Evolutionary conservation across 2,329 filamentous ascomycete species (phyloP), one percentile per base, ranked within the genome.

Genomic region (Conoideocrella luteorostrata): DNA sequence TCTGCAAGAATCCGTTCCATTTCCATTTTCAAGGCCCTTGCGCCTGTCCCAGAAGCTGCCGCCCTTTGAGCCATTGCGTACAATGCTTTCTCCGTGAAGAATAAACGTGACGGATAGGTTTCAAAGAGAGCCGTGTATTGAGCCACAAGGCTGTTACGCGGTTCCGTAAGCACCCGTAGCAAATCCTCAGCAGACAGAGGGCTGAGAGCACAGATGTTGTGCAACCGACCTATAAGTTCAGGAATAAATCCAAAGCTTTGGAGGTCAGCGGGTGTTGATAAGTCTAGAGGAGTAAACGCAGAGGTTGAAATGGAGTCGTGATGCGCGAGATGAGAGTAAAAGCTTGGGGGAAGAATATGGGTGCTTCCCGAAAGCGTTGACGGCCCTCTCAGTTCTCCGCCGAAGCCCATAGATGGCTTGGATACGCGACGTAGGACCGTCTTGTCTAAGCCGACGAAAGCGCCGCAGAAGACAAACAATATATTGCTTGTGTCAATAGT

Each of bases 401-500:
- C 90, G 56, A 98, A 98, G 1, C 93, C 93, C 53, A 98, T 91
- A 3, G 87, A 86, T 0, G 78, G 77, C 57, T 86, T 88, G 11
- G 88, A 84, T 35, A 97, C 84, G n/a, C 93, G 82, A 46, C 89
- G 85, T 47, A 95, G 72, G 39, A 98, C 79, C 26, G 85, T 77
- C 61, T 94, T 95, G 57, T 96, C 88, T 1, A 97, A 72, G 2
- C 90, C 91, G 28, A 94, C 86, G 60, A 98, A 98, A 15, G 93
- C 93, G 15, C 93, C 93, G 11, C 90, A 94, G 62, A 93, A 95
- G 33, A 98, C 89, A 66, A 98, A 98, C 22, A 98, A 77, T 47
- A 98, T 97, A 55, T 97, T 96, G 51, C 89, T 90, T 0, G 93
- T 98, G 55, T 93, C 86, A 46, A 96, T 83, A 44, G 87, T 82